These are phyloP conservation scores for Casuarina glauca DNA, from an alignment of 306 rosid genomes.

Conservation along the genomic window DNA sequence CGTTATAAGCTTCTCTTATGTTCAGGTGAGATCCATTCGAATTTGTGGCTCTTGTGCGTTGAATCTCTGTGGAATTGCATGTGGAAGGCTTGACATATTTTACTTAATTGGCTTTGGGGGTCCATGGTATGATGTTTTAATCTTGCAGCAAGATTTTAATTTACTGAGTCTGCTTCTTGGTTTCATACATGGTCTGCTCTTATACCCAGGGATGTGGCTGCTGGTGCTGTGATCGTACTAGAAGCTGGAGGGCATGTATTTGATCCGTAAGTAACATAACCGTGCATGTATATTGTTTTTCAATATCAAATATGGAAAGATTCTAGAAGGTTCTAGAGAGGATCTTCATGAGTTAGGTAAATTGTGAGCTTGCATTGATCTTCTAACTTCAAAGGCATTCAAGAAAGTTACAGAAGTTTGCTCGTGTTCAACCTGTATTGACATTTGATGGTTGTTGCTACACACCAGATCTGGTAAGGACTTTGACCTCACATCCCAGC, in stretches of 20 bases:
- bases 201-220: slow-evolving; percentile 90
- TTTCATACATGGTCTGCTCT: not conserved
- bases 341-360: slow-evolving; percentile 20
- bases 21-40: slow-evolving; percentile 91
- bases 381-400: not conserved
- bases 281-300: slow-evolving; percentile 12
- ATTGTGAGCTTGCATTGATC: slow-evolving; percentile 28
- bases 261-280: slow-evolving; percentile 80
- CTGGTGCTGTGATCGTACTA: slow-evolving; percentile 88
- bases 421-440: not conserved
- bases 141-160: slow-evolving; percentile 12
- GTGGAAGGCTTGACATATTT: slow-evolving; percentile 89
- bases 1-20: slow-evolving; percentile 22
- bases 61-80: slow-evolving; percentile 94
- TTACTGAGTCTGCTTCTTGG: slow-evolving; percentile 25
- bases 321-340: slow-evolving; percentile 31
- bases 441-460: slow-evolving; percentile 35
- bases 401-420: not conserved
- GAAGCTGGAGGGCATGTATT: slow-evolving; percentile 95
- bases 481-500: slow-evolving; percentile 74
- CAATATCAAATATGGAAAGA: not conserved
- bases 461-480: slow-evolving; percentile 80
- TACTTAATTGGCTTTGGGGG: slow-evolving; percentile 82
- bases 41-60: slow-evolving; percentile 93
- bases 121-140: slow-evolving; percentile 68